Evolutionary conservation across 1,284 basidiomycete genomes (phyloP).

Genomic region (Entoloma clypeatum): DNA sequence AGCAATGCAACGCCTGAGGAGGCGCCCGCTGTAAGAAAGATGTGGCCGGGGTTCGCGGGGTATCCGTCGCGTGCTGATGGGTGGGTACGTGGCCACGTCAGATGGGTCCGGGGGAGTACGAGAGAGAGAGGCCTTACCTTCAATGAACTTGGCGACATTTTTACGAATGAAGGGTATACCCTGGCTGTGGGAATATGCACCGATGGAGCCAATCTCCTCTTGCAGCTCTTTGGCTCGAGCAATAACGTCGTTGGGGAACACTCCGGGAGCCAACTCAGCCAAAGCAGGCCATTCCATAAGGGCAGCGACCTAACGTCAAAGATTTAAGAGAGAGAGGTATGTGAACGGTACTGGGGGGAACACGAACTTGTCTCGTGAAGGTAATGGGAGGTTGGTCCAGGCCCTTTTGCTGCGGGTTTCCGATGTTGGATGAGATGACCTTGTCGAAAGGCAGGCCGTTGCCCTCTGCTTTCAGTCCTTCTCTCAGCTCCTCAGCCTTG

Average conservation of each 20-base stretch:
- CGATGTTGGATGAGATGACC: slow-evolving; percentile 95
- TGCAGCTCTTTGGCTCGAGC: slow-evolving; percentile 78
- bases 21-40: slow-evolving; percentile 94
- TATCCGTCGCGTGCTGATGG: slow-evolving; percentile 81
- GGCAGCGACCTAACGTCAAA: slow-evolving; percentile 72
- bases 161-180: slow-evolving; percentile 88
- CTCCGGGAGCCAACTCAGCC: slow-evolving; percentile 69
- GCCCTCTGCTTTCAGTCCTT: slow-evolving; percentile 55
- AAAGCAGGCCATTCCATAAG: slow-evolving; percentile 91
- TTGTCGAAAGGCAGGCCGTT: slow-evolving; percentile 80
- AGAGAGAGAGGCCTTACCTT: slow-evolving; percentile 46
- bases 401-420: slow-evolving; percentile 95
- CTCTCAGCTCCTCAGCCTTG: slow-evolving; percentile 83
- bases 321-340: slow-evolving; percentile 1
- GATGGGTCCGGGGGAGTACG: not conserved
- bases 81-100: slow-evolving; percentile 5
- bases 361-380: slow-evolving; percentile 82
- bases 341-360: slow-evolving; percentile 2
- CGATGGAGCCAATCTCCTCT: slow-evolving; percentile 89
- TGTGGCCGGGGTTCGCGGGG: slow-evolving; percentile 78
- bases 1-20: slow-evolving; percentile 90
- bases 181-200: slow-evolving; percentile 96
- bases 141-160: slow-evolving; percentile 88
- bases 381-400: slow-evolving; percentile 93
- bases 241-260: slow-evolving; percentile 86